Conservation (phyloP, 1,139 yeast species). For the Yamadazyma sp. region DNA sequence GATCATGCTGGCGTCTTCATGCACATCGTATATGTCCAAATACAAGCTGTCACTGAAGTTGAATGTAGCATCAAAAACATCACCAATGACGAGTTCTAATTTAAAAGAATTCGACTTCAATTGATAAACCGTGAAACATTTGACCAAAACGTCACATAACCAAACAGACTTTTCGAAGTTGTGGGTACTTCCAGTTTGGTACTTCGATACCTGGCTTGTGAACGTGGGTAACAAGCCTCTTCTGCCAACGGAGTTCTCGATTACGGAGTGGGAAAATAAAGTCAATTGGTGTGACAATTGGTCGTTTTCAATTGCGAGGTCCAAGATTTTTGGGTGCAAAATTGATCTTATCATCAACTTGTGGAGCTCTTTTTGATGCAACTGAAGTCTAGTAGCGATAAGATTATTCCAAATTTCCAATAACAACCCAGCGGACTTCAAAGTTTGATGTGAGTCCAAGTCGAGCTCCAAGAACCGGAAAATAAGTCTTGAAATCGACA, state of each 20-base stretch:
- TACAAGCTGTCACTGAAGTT: constrained; percentile 40
- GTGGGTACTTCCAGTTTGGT: constrained; percentile 30
- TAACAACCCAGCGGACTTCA: constrained; percentile 30
- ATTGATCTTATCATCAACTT: constrained; percentile 41
- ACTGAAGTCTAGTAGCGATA: constrained; percentile 59
- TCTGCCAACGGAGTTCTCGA: constrained; percentile 59
- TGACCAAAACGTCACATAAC: constrained; percentile 54
- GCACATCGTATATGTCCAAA: constrained; percentile 52
- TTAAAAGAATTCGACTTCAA: constrained; percentile 56
- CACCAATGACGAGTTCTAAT: constrained; percentile 58
- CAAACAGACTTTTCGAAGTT: constrained; percentile 47
- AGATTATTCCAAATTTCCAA: constrained; percentile 57
- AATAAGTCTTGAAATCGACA: constrained; percentile 23
- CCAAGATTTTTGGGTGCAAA: constrained; percentile 17
- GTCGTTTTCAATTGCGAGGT: constrained; percentile 17
- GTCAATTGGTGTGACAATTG: constrained; percentile 23
- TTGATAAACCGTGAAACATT: constrained; percentile 51
- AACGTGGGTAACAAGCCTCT: constrained; percentile 67
- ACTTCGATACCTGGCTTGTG: constrained; percentile 41
- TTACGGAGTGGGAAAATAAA: constrained; percentile 42
- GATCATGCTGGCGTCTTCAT: constrained; percentile 58
- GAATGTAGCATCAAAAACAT: constrained; percentile 42
- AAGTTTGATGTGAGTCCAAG: constrained; percentile 2
- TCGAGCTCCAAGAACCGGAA: constrained; percentile 9
- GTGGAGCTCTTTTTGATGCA: constrained; percentile 68